phyloP scores from a whole-genome alignment of 176 grass and related monocot genomes.

The Oryza glumipatula region DNA sequence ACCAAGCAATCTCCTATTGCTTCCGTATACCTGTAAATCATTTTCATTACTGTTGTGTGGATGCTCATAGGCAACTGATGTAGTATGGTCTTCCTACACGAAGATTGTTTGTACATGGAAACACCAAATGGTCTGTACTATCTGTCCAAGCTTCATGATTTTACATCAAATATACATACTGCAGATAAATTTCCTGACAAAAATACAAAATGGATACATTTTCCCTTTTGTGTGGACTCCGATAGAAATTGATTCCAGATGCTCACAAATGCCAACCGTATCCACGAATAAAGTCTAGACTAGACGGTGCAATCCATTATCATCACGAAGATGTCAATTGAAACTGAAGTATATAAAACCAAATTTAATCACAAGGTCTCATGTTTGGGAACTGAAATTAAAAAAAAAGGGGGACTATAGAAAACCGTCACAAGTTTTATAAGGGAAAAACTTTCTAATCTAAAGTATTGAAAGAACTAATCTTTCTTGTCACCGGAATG shows the following conservation, averaged over 20 bases:
- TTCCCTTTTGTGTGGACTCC: background rate
- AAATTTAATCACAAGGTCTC: too few relatives aligned
- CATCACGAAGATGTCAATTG: background rate
- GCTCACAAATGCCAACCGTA: background rate
- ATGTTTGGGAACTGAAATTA: too few relatives aligned
- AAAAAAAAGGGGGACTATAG: too few relatives aligned
- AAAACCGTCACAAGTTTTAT: too few relatives aligned
- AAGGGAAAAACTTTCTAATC: too few relatives aligned
- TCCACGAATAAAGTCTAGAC: background rate
- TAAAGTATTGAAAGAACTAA: too few relatives aligned
- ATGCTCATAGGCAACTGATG: background rate
- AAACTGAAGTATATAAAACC: background rate
- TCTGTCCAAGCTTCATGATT: background rate
- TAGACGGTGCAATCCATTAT: background rate
- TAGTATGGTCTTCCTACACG: constrained; percentile 5
- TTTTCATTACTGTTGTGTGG: constrained; percentile 3
- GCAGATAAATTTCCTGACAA: background rate
- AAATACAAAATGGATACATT: background rate
- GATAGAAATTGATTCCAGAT: background rate
- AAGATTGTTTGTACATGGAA: constrained; percentile 21
- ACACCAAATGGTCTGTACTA: background rate
- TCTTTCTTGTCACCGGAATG: too few relatives aligned
- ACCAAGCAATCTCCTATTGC: background rate
- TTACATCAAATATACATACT: constrained; percentile 3
- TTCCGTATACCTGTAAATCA: background rate